Evolutionary conservation across 345 rosid genomes (phyloP).

Genomic region (Populus pruinosa): DNA sequence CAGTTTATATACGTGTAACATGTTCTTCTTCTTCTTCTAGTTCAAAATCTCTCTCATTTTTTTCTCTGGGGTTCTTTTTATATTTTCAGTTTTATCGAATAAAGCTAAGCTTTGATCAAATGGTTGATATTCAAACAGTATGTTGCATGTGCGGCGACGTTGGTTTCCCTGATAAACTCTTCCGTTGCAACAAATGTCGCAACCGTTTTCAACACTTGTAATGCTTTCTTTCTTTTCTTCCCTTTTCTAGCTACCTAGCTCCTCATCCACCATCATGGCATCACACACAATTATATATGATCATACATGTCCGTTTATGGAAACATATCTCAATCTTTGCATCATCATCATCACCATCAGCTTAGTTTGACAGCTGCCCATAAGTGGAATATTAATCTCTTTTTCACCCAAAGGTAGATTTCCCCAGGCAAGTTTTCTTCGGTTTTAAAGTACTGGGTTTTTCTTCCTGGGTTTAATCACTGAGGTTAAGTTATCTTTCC

Average conservation of each 20-base stretch:
- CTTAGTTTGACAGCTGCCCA: constrained; percentile 21
- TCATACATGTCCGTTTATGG: neutral
- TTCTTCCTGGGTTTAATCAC: neutral
- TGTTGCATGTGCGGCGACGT: constrained; percentile 99
- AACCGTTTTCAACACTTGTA: constrained; percentile 94
- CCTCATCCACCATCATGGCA: neutral
- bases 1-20: neutral
- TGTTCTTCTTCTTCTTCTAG: neutral
- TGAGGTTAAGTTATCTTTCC: neutral
- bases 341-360: neutral
- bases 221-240: neutral
- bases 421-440: neutral
- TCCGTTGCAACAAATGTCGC: constrained; percentile 84
- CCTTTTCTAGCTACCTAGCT: neutral
- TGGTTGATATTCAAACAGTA: constrained; percentile 81
- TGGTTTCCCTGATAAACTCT: constrained; percentile 92
- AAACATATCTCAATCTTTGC: constrained; percentile 1
- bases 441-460: neutral
- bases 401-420: constrained; percentile 2
- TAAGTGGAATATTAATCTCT: constrained; percentile 25
- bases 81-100: neutral
- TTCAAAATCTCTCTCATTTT: neutral
- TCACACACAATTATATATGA: neutral
- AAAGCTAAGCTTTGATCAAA: constrained; percentile 12
- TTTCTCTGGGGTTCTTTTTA: neutral